phyloP scores from a whole-genome alignment of 352 stramenopile genomes.

The Pythium dissimile region DNA sequence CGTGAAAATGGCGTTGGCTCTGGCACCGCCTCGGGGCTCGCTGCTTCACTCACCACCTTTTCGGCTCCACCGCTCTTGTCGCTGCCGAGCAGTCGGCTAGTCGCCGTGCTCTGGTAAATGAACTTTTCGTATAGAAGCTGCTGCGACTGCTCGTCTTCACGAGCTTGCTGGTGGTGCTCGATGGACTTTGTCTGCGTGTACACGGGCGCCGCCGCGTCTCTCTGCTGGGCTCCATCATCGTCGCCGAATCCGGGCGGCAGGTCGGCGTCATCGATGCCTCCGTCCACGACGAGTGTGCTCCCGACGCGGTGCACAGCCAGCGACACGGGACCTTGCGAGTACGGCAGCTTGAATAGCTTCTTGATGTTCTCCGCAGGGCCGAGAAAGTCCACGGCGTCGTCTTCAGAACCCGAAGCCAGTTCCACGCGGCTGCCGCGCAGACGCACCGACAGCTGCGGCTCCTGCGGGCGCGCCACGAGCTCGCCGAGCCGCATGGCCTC shows the following conservation, averaged over 20 bases:
- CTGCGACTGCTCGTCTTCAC: slow-evolving; percentile 41
- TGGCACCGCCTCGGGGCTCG: too few species aligned
- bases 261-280: slow-evolving; percentile 67
- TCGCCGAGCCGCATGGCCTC: slow-evolving; percentile 58
- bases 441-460: slow-evolving; percentile 71
- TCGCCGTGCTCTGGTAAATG: slow-evolving; percentile 74
- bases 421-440: slow-evolving; percentile 66
- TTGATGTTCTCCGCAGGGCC: slow-evolving; percentile 85
- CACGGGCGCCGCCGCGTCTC: background rate
- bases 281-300: slow-evolving; percentile 76
- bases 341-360: slow-evolving; percentile 83
- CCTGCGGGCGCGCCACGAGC: slow-evolving; percentile 33
- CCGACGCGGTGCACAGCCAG: slow-evolving; percentile 79
- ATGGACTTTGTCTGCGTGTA: slow-evolving; percentile 46
- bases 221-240: slow-evolving; percentile 27
- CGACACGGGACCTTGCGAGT: slow-evolving; percentile 75
- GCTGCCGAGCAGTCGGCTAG: slow-evolving; percentile 22
- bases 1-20: background rate
- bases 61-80: background rate
- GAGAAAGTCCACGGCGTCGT: slow-evolving; percentile 74
- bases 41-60: background rate
- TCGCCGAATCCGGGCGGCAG: slow-evolving; percentile 67
- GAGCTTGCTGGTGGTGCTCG: slow-evolving; percentile 41
- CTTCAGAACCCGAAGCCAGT: slow-evolving; percentile 58
- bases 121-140: slow-evolving; percentile 83